A percentile compares a stretch with the other conserved stretches of the same genome.
phyloP scores from a whole-genome alignment of 495 filamentous ascomycete species.

The Halenospora varia region DNA sequence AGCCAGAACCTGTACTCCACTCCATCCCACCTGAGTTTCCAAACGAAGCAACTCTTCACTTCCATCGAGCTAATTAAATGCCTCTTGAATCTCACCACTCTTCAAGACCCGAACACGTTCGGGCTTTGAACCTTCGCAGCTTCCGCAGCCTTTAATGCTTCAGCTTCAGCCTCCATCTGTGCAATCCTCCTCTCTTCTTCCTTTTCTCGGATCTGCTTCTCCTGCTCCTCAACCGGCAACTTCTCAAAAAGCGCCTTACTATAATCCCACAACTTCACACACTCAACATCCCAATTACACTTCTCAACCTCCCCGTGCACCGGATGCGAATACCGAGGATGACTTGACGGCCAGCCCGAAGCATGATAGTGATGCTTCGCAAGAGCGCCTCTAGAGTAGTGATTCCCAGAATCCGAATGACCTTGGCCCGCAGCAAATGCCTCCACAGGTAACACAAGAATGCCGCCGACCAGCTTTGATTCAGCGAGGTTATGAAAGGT shows the following conservation, averaged over 20 bases:
- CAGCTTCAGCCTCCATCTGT: background rate
- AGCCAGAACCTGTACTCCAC: too few relatives aligned
- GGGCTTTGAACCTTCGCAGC: background rate
- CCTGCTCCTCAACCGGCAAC: conserved; percentile 42
- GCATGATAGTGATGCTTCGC: conserved; percentile 64
- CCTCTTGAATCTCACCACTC: background rate
- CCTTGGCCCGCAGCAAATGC: conserved; percentile 62
- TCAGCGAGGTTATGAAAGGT: conserved; percentile 55
- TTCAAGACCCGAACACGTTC: background rate
- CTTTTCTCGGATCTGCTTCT: conserved; percentile 35
- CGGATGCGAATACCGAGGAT: conserved; percentile 55
- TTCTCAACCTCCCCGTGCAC: conserved; percentile 57
- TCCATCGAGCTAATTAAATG: too few relatives aligned
- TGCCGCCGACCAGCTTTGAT: conserved; percentile 50
- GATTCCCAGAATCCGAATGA: conserved; percentile 61
- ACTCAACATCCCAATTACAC: conserved; percentile 59
- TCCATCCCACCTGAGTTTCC: too few relatives aligned
- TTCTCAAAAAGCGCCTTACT: conserved; percentile 44
- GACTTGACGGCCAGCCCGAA: conserved; percentile 50
- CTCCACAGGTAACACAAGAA: conserved; percentile 58
- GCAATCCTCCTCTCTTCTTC: conserved; percentile 30
- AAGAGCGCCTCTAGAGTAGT: conserved; percentile 50
- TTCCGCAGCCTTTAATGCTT: background rate
- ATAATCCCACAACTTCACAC: conserved; percentile 52
- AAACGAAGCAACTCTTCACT: too few relatives aligned